Evolutionary conservation across 768 basidiomycete species (phyloP), one percentile per base, ranked within the genome.

Genomic region (Russula foetens): DNA sequence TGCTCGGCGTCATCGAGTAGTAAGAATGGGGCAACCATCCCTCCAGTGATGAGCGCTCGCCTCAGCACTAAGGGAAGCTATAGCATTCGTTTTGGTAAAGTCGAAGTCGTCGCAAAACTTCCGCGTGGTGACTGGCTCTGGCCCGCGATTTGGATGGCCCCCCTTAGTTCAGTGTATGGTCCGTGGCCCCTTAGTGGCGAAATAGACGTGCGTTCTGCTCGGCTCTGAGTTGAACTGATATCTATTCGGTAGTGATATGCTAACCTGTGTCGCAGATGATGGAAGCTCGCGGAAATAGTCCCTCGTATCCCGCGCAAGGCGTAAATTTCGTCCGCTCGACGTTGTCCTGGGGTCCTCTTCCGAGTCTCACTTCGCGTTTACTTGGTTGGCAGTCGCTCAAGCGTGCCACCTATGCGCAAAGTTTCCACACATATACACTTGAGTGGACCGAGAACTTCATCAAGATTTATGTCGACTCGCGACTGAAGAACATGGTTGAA

Each of bases 331-430:
- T 79, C 23, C 75, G 84, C 58, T 79, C 83, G 6, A 76, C 81
- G 33, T 72, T 94, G 23, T 84, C 84, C 70, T 94, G 86, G 73
- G 91, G 90, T 2, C 81, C 81, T 39, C 68, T 82, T 9, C 67
- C 73, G 45, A 63, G 72, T 0, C 67, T 82, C 1, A 66, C 78
- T 46, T 74, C 73, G 59, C 70, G 73, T 61, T 71, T 79, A 49
- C 75, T 72, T 67, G 79, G 79, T 29, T 79, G 75, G 73, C 69
- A 73, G 67, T 70, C 71, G 49, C 70, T 75, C 67, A 75, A 81
- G 64, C 79, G 76, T 45, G 69, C 73, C 23, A 76, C 74, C 68
- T 82, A 72, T 70, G 78, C 77, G 51, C 69, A 75, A 52, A 74
- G 69, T 19, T 84, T 77, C 73, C 81, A 83, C 66, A 77, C 76